phyloP scores from a whole-genome alignment of 225 moss, liverwort and hornwort species.

The Pseudisothecium myosuroides region DNA sequence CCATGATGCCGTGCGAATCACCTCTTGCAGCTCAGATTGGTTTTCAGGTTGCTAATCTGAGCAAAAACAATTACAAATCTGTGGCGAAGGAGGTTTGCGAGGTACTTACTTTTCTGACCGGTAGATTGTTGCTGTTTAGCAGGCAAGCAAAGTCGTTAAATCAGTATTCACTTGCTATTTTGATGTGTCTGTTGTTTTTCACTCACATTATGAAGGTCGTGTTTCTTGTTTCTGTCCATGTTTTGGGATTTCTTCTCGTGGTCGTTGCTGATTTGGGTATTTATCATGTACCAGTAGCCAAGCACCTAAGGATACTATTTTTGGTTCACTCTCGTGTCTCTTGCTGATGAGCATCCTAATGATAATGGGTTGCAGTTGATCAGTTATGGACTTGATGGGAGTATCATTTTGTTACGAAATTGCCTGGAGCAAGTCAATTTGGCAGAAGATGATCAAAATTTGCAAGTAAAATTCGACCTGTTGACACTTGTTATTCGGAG shows the following conservation, averaged over 20 bases:
- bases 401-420: constrained; percentile 73
- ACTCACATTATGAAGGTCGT: not conserved
- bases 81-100: constrained; percentile 67
- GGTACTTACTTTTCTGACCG: constrained; percentile 26
- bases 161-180: not conserved
- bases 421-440: constrained; percentile 90
- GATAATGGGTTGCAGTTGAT: constrained; percentile 48
- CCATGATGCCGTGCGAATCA: constrained; percentile 77
- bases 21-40: constrained; percentile 99
- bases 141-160: not conserved
- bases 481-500: constrained; percentile 64
- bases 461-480: constrained; percentile 79
- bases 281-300: not conserved
- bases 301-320: not conserved
- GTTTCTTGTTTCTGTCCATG: not conserved
- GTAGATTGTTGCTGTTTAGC: not conserved
- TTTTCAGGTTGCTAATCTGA: constrained; percentile 78
- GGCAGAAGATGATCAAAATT: constrained; percentile 72
- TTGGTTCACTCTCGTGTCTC: not conserved
- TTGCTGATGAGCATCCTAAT: constrained; percentile 1
- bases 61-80: constrained; percentile 76
- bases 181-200: not conserved
- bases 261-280: not conserved
- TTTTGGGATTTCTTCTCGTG: not conserved
- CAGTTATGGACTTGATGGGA: constrained; percentile 90